Evolutionary conservation across 2,329 filamentous ascomycete species (phyloP), one percentile per base, ranked within the genome.

Genomic region (Phialophora verrucosa): DNA sequence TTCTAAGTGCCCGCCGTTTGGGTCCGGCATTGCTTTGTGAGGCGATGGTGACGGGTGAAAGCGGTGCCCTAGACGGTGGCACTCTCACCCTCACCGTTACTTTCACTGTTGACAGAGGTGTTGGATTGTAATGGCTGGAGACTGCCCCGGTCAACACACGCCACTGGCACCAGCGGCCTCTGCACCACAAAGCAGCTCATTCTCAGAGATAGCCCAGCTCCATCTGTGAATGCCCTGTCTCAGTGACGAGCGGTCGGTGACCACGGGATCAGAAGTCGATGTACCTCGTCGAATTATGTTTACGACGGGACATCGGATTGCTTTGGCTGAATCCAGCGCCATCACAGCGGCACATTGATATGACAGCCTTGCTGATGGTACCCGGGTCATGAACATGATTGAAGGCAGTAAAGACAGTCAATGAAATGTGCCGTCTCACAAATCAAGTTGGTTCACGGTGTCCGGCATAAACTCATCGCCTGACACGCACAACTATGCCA

Each of bases 1-100:
- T 4, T 5, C 17, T 8, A 14, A 23, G 53, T 55, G 29, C 29
- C 12, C 53, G 53, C 29, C 14, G 29, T 31, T 25, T 32, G 14
- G 23, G 20, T 38, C n/a, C 42, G 61, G 25, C 25, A 25, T 57
- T 57, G 55, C 11, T 23, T 25, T 32, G 58, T 42, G 49, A 27
- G 32, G 47, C 31, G 8, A 27, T 14, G 14, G 38, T 42, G 14
- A 10, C 17, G 11, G 49, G 23, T 42, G 38, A 42, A 17, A 42
- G 38, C 17, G 17, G 5, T 42, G 14, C n/a, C 5, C 12, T 25
- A 20, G 59, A n/a, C 49, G 59, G 17, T 49, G 31, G 44, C 59
- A 44, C 49, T 11, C n/a, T 20, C 38, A 42, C 14, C 12, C 38
- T 42, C 38, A 17, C 17, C 17, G 17, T 44, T n/a, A 42, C 14